Conservation (phyloP, 148 eudicot genomes). For the Cornus florida region DNA sequence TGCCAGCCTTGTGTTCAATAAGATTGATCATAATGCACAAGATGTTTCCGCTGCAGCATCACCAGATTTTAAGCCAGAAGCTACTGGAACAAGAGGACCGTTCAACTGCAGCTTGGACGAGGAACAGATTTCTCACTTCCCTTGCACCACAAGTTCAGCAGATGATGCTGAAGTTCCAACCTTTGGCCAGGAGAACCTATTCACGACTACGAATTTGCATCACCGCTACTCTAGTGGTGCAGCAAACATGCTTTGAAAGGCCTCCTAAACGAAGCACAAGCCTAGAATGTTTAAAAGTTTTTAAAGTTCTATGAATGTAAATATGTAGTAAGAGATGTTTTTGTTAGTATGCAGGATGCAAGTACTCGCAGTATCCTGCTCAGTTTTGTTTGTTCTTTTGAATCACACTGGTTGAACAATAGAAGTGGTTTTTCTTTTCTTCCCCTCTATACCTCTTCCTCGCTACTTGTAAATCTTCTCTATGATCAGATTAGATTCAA, state of each 20-base stretch:
- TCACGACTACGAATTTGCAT: not conserved
- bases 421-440: not conserved
- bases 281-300: not conserved
- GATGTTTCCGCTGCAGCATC: constrained; percentile 27
- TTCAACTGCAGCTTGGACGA: constrained; percentile 8
- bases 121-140: not conserved
- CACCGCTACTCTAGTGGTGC: not conserved
- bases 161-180: constrained; percentile 53
- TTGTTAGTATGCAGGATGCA: constrained; percentile 6
- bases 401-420: not conserved
- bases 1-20: constrained; percentile 70
- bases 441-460: not conserved
- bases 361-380: not conserved
- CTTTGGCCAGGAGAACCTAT: constrained; percentile 15
- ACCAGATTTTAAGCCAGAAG: constrained; percentile 19
- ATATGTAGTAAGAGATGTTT: not conserved
- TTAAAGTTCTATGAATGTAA: not conserved
- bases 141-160: constrained; percentile 5
- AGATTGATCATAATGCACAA: constrained; percentile 26
- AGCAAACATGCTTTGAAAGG: not conserved
- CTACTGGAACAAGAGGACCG: constrained; percentile 6
- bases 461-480: no score
- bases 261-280: not conserved
- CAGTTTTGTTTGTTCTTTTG: constrained; percentile 13
- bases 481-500: no score